phyloP scores from a whole-genome alignment of 1,284 basidiomycete genomes.

The Trametes versicolor region DNA sequence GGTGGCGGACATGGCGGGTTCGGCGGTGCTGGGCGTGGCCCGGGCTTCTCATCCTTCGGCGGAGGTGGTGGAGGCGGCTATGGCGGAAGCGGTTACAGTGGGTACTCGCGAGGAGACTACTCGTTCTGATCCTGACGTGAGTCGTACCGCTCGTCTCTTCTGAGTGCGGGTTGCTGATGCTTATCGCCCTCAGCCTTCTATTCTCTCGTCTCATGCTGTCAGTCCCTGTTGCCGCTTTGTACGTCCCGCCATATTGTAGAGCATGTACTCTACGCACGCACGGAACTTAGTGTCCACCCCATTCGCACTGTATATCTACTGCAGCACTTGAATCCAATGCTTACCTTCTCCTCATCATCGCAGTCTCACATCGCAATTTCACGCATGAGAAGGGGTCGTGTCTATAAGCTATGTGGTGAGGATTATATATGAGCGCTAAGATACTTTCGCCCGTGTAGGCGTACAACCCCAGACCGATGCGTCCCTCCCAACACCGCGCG shows the following conservation, averaged over 20 bases:
- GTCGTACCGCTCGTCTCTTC: neutral
- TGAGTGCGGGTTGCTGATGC: neutral
- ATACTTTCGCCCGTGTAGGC: slow-evolving; percentile 25
- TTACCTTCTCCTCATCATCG: neutral
- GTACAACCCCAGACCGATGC: neutral
- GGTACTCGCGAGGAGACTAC: slow-evolving; percentile 21
- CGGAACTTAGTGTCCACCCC: slow-evolving; percentile 12
- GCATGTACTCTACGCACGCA: slow-evolving; percentile 20
- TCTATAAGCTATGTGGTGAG: slow-evolving; percentile 27
- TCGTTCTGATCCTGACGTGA: slow-evolving; percentile 14
- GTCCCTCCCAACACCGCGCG: neutral
- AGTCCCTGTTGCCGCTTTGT: slow-evolving; percentile 11
- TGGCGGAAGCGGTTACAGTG: slow-evolving; percentile 18
- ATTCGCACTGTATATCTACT: slow-evolving; percentile 23
- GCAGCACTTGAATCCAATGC: slow-evolving; percentile 18
- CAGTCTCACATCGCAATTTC: neutral
- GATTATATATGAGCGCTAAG: slow-evolving; percentile 31
- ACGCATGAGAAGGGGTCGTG: slow-evolving; percentile 22
- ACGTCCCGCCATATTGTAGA: slow-evolving; percentile 27
- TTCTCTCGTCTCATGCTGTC: slow-evolving; percentile 5
- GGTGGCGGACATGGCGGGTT: slow-evolving; percentile 31
- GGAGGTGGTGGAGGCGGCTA: slow-evolving; percentile 21
- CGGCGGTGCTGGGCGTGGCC: slow-evolving; percentile 7
- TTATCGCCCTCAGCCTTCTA: neutral
- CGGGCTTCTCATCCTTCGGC: slow-evolving; percentile 1